Evolutionary conservation across 108 stramenopile species (phyloP), one percentile per base, ranked within the genome.

Genomic region (Cyclotella cryptica): DNA sequence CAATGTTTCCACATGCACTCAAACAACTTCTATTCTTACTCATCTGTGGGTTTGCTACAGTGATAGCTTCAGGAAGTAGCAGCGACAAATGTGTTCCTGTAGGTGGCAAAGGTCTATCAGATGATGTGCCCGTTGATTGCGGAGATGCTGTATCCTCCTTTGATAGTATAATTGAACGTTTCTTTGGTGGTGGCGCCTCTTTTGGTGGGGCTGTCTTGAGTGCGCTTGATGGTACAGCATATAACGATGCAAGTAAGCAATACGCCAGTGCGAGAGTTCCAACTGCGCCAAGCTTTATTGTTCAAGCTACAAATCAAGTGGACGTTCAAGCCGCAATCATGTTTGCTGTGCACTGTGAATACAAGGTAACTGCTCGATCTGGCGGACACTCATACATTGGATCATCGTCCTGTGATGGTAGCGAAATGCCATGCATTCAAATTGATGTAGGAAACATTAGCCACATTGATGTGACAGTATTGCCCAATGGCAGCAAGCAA

Each of bases 331-430:
- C 64, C 44, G 21, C 64, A 19, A 22, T 66, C 14, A 21, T 66
- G 42, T 66, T 66, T 21, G 42, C 64, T 21, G 13, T 42, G 4
- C 42, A 9, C 7, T 66, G 64, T 46, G 44, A 27, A 21, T 44
- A 45, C 19, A 42, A 42, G 19, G 10, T 44, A 21, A 66, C 64
- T 12, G 22, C 64, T 44, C 64, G 64, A 27, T 66, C 64, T 28
- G 64, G 64, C 12, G 64, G 64, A 22, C 64, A 66, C 19, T 44
- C 40, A 22, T 66, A 45, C 14, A 27, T 45, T 44, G 64, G 64
- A 12, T 28, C 27, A n/a, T 66, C 64, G 15, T 66, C 64, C 64
- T 66, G 64, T 44, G 64, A 66, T n/a, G 43, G 64, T 28, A 12
- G 42, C 12, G 22, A n/a, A 6, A 28, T 9, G 9, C 10, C 64